These are phyloP conservation scores for Millerozyma miso DNA, from an alignment of 805 yeast species.

Conservation along the genomic window DNA sequence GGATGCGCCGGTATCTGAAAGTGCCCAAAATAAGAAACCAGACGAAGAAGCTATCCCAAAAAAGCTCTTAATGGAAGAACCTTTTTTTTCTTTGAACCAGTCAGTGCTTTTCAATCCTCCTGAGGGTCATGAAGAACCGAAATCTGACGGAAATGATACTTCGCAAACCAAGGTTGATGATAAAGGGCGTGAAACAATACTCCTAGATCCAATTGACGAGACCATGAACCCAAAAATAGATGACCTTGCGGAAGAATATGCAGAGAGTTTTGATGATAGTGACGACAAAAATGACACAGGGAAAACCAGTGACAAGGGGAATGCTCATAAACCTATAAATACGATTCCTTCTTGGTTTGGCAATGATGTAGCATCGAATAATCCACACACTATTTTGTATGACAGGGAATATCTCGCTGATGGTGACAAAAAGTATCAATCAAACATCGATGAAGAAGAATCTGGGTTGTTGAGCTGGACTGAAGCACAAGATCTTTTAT, in stretches of 20 bases:
- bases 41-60: background rate
- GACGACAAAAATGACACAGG: background rate
- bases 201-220: background rate
- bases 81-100: conserved; percentile 5
- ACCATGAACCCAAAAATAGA: background rate
- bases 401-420: background rate
- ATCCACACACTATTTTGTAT: background rate
- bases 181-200: background rate
- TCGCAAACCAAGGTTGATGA: background rate
- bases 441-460: conserved; percentile 32
- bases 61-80: background rate
- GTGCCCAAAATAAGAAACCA: background rate
- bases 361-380: background rate
- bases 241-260: background rate
- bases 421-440: conserved; percentile 4
- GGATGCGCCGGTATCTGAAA: background rate
- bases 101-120: conserved; percentile 8
- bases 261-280: background rate
- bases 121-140: background rate
- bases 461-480: conserved; percentile 51
- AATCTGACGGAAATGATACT: background rate
- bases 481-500: conserved; percentile 34
- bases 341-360: conserved; percentile 32
- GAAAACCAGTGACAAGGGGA: background rate
- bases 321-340: conserved; percentile 1